A percentile compares a stretch with the other conserved stretches of the same genome.
Conservation (phyloP, 2,329 filamentous ascomycete genomes). For the Alternaria triticina region DNA sequence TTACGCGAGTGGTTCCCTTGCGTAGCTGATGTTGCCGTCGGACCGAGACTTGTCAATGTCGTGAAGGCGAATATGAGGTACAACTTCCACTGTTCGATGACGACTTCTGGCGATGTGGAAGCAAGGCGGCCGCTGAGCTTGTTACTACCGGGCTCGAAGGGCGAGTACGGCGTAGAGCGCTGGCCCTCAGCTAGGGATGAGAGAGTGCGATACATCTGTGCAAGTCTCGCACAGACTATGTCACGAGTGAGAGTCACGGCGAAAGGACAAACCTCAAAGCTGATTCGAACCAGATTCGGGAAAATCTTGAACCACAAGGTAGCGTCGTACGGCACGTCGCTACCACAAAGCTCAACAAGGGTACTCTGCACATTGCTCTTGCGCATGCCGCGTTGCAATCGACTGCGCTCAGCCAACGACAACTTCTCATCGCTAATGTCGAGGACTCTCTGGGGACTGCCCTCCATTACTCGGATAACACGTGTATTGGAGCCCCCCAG, state of each 20-base stretch:
- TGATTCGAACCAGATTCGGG: constrained; percentile 89
- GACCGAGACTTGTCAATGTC: constrained; percentile 82
- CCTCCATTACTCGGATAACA: constrained; percentile 90
- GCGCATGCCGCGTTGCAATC: constrained; percentile 87
- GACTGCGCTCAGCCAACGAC: constrained; percentile 88
- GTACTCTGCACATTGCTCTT: constrained; percentile 84
- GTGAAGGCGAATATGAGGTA: constrained; percentile 98
- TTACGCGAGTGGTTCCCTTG: constrained; percentile 79
- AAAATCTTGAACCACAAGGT: constrained; percentile 99
- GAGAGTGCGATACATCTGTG: constrained; percentile 91
- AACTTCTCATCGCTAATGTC: constrained; percentile 91
- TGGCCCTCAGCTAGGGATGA: constrained; percentile 75
- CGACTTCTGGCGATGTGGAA: constrained; percentile 79
- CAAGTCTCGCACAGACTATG: constrained; percentile 86
- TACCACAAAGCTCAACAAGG: constrained; percentile 91
- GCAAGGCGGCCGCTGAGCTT: constrained; percentile 63
- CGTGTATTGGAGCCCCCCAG: constrained; percentile 81
- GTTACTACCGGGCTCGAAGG: constrained; percentile 63
- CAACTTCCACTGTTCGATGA: constrained; percentile 97
- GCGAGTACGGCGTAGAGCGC: constrained; percentile 57
- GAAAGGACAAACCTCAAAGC: constrained; percentile 88
- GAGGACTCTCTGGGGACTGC: constrained; percentile 86
- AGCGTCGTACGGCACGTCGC: constrained; percentile 91
- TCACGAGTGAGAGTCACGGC: constrained; percentile 90
- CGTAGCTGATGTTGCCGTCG: constrained; percentile 61